These are phyloP conservation scores for Malus sylvestris DNA, from an alignment of 306 rosid genomes.

Conservation along the genomic window DNA sequence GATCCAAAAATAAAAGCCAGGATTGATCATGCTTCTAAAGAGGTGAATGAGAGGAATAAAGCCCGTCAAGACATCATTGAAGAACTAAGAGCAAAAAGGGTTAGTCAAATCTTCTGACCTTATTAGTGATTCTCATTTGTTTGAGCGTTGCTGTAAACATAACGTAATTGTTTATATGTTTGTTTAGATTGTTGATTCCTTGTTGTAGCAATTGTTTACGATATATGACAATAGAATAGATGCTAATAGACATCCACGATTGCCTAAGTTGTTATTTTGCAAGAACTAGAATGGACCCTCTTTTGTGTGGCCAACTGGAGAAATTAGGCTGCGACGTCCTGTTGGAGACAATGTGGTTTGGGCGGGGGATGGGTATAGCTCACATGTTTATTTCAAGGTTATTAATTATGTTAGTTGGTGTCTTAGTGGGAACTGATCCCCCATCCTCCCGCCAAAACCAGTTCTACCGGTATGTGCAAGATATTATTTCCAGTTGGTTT, in stretches of 20 bases:
- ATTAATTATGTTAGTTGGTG: too few species aligned
- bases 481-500: too few species aligned
- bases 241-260: neutral
- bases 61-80: constrained; percentile 66
- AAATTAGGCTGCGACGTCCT: too few species aligned
- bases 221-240: neutral
- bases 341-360: neutral
- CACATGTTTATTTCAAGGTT: too few species aligned
- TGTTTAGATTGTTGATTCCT: neutral
- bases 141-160: neutral
- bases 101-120: constrained; percentile 33
- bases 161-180: neutral
- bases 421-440: neutral
- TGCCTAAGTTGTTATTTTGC: neutral
- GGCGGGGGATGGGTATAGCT: neutral
- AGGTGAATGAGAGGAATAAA: constrained; percentile 62
- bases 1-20: constrained; percentile 72
- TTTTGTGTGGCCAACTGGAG: neutral
- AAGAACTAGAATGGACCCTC: neutral
- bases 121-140: neutral
- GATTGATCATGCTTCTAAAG: constrained; percentile 57
- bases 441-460: neutral
- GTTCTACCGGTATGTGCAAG: neutral
- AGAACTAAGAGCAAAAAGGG: constrained; percentile 82
- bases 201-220: neutral